Evolutionary conservation across 108 stramenopile species (phyloP).

Genomic region (Cyclostephanos tholiformis): DNA sequence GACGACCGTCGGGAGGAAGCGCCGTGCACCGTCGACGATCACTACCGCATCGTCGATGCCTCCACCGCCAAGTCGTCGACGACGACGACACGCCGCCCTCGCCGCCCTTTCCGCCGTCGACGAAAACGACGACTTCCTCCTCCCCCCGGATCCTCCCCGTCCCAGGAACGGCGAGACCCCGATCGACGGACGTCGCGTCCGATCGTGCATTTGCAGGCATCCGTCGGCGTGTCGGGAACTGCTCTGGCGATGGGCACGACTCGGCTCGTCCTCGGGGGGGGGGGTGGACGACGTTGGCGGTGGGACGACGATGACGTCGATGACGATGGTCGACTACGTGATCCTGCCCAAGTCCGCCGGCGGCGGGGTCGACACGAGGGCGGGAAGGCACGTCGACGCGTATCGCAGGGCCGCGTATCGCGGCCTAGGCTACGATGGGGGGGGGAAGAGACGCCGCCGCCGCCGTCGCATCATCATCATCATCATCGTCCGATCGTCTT

Average conservation of each 20-base stretch:
- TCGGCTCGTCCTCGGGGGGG: slow-evolving; percentile 9
- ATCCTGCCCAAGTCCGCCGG: not conserved
- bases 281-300: not conserved
- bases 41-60: not conserved
- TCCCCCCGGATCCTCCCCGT: not conserved
- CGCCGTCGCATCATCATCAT: too few species aligned
- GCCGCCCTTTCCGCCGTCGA: not conserved
- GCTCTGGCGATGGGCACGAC: not conserved
- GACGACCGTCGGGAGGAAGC: too few species aligned
- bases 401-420: not conserved
- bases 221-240: slow-evolving; percentile 14
- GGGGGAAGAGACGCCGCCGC: too few species aligned
- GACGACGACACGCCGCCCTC: not conserved
- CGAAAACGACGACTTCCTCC: not conserved
- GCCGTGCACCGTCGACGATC: not conserved
- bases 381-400: not conserved
- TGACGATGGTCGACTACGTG: not conserved
- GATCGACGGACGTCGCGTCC: not conserved
- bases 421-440: not conserved
- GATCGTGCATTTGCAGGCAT: slow-evolving; percentile 17
- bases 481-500: too few species aligned
- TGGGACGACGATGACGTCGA: not conserved
- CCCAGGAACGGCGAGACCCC: not conserved
- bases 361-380: not conserved
- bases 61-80: too few species aligned